phyloP scores from a whole-genome alignment of 768 basidiomycete genomes.

The Mycena rebaudengoi region DNA sequence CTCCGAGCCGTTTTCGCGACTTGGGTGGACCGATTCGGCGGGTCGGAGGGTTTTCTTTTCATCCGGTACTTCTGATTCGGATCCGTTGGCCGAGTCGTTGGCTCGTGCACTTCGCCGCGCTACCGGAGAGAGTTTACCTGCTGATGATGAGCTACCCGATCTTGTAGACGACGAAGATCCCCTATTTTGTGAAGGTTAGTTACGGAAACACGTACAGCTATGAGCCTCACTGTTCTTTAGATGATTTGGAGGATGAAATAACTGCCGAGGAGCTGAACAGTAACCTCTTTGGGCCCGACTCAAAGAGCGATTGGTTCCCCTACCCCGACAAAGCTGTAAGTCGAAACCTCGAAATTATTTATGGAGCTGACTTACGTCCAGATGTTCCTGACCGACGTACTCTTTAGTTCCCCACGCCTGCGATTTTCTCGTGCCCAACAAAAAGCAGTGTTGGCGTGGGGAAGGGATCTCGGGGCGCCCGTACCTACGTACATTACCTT shows the following conservation, averaged over 20 bases:
- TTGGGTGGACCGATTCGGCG: not conserved
- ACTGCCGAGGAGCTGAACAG: constrained; percentile 4
- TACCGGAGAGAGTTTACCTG: not conserved
- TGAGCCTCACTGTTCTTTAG: no score
- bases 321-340: constrained; percentile 16
- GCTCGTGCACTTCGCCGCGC: not conserved
- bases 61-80: not conserved
- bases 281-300: not conserved
- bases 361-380: constrained; percentile 16
- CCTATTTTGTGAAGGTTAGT: not conserved
- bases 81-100: constrained; percentile 6
- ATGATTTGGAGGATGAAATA: not conserved
- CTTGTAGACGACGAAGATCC: not conserved
- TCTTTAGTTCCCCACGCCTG: constrained; percentile 42
- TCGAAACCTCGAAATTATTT: no score
- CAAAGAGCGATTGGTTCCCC: constrained; percentile 17
- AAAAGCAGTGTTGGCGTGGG: constrained; percentile 37
- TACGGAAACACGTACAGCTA: no score
- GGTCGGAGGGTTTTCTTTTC: not conserved
- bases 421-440: constrained; percentile 42
- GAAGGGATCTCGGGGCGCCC: constrained; percentile 36
- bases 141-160: not conserved
- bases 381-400: constrained; percentile 38
- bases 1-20: not conserved
- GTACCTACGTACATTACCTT: constrained; percentile 36